Evolutionary conservation across 495 filamentous ascomycete species (phyloP).

Genomic region (Penicillium parvum): DNA sequence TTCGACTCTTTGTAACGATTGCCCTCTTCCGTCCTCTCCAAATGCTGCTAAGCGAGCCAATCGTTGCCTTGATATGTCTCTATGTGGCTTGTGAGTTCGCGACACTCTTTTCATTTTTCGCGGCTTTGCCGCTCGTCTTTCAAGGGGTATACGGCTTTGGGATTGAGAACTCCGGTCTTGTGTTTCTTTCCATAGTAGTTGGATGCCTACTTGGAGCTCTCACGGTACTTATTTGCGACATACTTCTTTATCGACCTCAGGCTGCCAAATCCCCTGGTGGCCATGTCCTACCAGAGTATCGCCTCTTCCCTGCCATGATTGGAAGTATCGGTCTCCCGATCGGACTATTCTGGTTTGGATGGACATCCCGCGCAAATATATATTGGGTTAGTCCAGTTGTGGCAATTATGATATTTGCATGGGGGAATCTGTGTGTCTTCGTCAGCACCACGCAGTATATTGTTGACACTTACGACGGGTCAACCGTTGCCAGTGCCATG

Average conservation of each 20-base stretch:
- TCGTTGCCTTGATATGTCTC: conserved; percentile 56
- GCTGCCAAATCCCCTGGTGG: conserved; percentile 29
- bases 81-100: conserved; percentile 62
- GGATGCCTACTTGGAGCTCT: conserved; percentile 50
- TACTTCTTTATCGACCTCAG: conserved; percentile 13
- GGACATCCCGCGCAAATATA: conserved; percentile 33
- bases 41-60: conserved; percentile 64
- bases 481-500: conserved; percentile 23
- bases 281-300: conserved; percentile 47
- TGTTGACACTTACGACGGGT: conserved; percentile 51
- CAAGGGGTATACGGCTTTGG: conserved; percentile 45
- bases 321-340: conserved; percentile 54
- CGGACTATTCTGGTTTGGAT: conserved; percentile 47
- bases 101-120: conserved; percentile 63
- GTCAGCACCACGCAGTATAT: conserved; percentile 44
- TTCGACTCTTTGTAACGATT: conserved; percentile 50
- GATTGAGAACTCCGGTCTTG: conserved; percentile 48
- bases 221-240: conserved; percentile 44
- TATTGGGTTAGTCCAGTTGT: conserved; percentile 42
- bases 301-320: conserved; percentile 55
- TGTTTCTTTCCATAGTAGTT: conserved; percentile 54
- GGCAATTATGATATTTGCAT: conserved; percentile 60
- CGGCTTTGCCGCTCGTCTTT: conserved; percentile 56
- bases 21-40: conserved; percentile 56
- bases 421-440: conserved; percentile 60